Percentiles rank a stretch among this genome's conserved stretches.
These are phyloP conservation scores for Priceomyces melissophilus DNA, from an alignment of 805 yeast species.

Conservation along the genomic window DNA sequence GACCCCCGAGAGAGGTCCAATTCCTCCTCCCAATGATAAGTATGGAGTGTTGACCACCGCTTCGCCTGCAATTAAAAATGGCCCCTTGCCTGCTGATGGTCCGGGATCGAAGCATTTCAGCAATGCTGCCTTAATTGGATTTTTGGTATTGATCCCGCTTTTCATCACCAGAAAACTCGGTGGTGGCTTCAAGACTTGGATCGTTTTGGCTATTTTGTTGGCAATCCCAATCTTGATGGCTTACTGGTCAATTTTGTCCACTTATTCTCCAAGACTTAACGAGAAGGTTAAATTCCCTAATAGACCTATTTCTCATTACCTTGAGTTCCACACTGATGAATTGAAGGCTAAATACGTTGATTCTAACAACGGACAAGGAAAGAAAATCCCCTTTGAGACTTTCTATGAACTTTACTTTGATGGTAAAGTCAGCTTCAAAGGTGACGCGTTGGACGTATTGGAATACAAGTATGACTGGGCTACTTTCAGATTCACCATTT, in stretches of 20 bases:
- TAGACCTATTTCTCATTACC: conserved; percentile 72
- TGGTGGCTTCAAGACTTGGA: conserved; percentile 64
- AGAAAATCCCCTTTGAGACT: conserved; percentile 87
- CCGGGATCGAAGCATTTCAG: conserved; percentile 77
- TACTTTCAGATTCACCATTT: conserved; percentile 68
- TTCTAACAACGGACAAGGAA: conserved; percentile 52
- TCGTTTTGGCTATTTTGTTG: conserved; percentile 53
- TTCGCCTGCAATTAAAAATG: conserved; percentile 75
- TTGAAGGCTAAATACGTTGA: conserved; percentile 59
- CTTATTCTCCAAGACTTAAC: conserved; percentile 77
- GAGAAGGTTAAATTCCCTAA: conserved; percentile 74
- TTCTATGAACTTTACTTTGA: conserved; percentile 86
- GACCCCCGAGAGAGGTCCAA: conserved; percentile 47
- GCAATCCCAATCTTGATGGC: conserved; percentile 73
- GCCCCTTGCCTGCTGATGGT: conserved; percentile 89
- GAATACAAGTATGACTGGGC: conserved; percentile 94
- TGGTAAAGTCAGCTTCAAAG: conserved; percentile 80
- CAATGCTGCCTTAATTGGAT: conserved; percentile 50
- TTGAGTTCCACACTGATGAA: conserved; percentile 75
- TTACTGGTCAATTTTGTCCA: conserved; percentile 77
- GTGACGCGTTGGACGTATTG: conserved; percentile 78
- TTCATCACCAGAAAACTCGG: conserved; percentile 64
- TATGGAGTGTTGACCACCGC: conserved; percentile 38
- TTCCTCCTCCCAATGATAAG: conserved; percentile 27
- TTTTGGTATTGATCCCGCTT: conserved; percentile 57